Evolutionary conservation across 192 early-diverging fungal genomes (phyloP).

Genomic region (Backusella westeae): DNA sequence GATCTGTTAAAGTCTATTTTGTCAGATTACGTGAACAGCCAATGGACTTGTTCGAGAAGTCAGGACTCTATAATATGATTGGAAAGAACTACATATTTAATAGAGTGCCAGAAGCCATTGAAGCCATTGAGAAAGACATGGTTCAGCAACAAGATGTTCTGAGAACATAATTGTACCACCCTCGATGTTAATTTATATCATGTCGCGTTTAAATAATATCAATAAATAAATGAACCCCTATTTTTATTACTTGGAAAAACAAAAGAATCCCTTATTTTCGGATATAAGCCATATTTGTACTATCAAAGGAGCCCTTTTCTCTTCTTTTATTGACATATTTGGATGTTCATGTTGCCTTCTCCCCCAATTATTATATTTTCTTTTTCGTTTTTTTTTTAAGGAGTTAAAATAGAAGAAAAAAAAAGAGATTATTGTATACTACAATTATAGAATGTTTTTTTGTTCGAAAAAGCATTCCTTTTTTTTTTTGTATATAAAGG

Average conservation of each 20-base stretch:
- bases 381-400: neutral
- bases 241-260: neutral
- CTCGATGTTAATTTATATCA: neutral
- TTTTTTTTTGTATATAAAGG: neutral
- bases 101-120: constrained; percentile 50
- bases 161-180: neutral
- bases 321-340: neutral
- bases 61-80: constrained; percentile 61
- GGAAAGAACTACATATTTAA: constrained; percentile 70
- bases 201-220: neutral
- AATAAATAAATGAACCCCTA: neutral
- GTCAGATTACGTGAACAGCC: constrained; percentile 80
- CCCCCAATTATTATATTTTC: neutral
- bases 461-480: neutral
- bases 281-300: neutral
- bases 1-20: constrained; percentile 88
- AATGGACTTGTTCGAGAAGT: constrained; percentile 66
- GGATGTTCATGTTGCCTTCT: neutral
- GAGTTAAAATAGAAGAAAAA: neutral
- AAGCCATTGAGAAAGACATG: constrained; percentile 26
- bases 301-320: neutral
- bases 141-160: neutral
- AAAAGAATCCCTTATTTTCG: neutral
- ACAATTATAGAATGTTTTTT: neutral
- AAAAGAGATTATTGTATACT: neutral